Conservation (phyloP, 352 stramenopile species). For the Globisporangium megalacanthum region DNA sequence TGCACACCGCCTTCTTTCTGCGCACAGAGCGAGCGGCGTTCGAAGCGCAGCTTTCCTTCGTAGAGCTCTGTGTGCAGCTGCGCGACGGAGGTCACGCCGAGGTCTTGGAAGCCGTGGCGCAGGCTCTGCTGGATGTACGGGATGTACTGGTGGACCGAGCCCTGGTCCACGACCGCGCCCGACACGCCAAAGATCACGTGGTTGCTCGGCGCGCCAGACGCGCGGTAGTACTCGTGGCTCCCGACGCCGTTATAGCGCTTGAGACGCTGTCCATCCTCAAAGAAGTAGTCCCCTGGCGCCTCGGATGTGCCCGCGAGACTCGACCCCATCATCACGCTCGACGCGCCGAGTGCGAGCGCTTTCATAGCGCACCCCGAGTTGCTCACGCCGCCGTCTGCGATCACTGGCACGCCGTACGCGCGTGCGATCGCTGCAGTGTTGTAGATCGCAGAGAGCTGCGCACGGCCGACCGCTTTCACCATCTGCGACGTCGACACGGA, state of each 20-base stretch:
- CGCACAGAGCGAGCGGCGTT: conserved; percentile 95
- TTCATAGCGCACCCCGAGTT: conserved; percentile 97
- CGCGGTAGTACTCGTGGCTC: conserved; percentile 91
- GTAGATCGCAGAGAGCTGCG: conserved; percentile 98
- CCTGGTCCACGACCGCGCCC: conserved; percentile 97
- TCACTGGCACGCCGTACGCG: conserved; percentile 95
- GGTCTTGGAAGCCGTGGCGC: conserved; percentile 96
- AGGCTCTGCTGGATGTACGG: conserved; percentile 98
- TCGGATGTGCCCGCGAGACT: conserved; percentile 97
- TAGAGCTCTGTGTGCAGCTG: conserved; percentile 80
- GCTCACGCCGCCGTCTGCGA: conserved; percentile 97
- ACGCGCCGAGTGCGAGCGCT: conserved; percentile 94
- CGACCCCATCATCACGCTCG: conserved; percentile 98
- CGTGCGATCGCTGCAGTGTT: conserved; percentile 92
- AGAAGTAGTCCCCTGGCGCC: conserved; percentile 98
- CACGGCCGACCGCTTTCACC: conserved; percentile 96
- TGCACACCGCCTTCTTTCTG: conserved; percentile 98
- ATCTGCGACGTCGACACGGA: conserved; percentile 99
- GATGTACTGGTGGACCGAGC: conserved; percentile 95
- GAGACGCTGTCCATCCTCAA: conserved; percentile 97
- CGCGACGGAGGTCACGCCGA: conserved; percentile 87
- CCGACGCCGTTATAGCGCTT: conserved; percentile 99
- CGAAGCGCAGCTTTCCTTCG: conserved; percentile 84
- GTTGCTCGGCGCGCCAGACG: conserved; percentile 55
- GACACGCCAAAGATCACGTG: conserved; percentile 98